Evolutionary conservation across 371 early-diverging fungal species (phyloP), one percentile per base, ranked within the genome.

Genomic region (Mucor velutinosus): DNA sequence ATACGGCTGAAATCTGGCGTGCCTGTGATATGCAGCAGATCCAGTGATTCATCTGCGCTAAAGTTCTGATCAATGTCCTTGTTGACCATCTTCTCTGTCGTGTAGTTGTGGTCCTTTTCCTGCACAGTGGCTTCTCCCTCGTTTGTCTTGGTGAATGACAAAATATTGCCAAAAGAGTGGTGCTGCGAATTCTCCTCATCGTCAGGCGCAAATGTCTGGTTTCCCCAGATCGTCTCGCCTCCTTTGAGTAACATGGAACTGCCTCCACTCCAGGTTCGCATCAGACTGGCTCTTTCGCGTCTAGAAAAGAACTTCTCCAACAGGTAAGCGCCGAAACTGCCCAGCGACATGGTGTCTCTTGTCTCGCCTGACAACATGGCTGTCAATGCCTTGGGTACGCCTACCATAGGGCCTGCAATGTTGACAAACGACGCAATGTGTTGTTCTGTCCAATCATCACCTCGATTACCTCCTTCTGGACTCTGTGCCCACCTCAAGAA

Each of bases 401-500:
- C 98, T 25, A 96, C 75, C 76, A 94, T 78, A 4, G 98, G 92
- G 3, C 95, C 96, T 1, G 91, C 96, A 73, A 97, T 93, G 66
- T 93, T 92, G 55, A 94, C 90, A 75, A 94, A 87, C 1, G 91
- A 76, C 51, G 93, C 89, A 43, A 98, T 87, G 65, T 97, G 89
- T 21, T 91, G 76, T 43, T 93, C 89, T 14, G 89, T 88, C 98
- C 98, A 97, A 10, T 68, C 69, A 1, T 80, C 64, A 2, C 94
- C 95, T 56, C 89, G 93, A 8, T 89, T 81, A 5, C 93, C 95
- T 37, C 93, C 94, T 4, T 72, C 19, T 17, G 78, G 72, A 21
- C 88, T 86, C 72, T 93, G 90, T 0, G 92, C 96, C 98, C 98
- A 98, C 59, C 93, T 93, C 62, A 97, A 83, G 76, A 98, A 97